Conservation (phyloP, 768 basidiomycete species). For the Panaeolus papilionaceus region DNA sequence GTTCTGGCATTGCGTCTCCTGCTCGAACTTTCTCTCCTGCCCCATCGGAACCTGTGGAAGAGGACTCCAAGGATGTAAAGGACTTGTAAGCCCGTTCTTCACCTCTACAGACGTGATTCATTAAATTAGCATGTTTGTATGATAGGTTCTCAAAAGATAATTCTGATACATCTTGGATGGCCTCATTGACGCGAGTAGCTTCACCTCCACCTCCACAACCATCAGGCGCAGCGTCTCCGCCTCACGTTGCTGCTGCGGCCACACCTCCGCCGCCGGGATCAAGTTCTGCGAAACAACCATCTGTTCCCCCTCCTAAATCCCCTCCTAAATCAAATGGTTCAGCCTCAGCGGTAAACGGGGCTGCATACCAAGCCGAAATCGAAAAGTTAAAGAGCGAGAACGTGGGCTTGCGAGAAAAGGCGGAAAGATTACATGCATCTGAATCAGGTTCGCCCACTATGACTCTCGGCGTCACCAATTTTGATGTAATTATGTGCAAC, state of each 20-base stretch:
- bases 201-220: slow-evolving; percentile 40
- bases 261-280: slow-evolving; percentile 26
- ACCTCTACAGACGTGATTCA: slow-evolving; percentile 8
- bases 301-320: slow-evolving; percentile 23
- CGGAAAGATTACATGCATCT: slow-evolving; percentile 29
- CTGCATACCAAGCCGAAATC: neutral
- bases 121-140: slow-evolving; percentile 27
- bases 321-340: slow-evolving; percentile 27
- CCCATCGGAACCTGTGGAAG: slow-evolving; percentile 48
- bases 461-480: neutral
- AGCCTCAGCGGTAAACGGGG: slow-evolving; percentile 23
- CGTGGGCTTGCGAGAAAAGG: slow-evolving; percentile 26
- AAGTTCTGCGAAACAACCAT: slow-evolving; percentile 26
- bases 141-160: slow-evolving; percentile 50
- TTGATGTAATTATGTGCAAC: slow-evolving; percentile 17
- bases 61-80: slow-evolving; percentile 57
- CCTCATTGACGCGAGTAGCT: slow-evolving; percentile 56
- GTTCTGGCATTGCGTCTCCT: slow-evolving; percentile 43
- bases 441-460: slow-evolving; percentile 32
- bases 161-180: slow-evolving; percentile 63
- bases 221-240: slow-evolving; percentile 25
- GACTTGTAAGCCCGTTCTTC: slow-evolving; percentile 61
- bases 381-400: slow-evolving; percentile 16
- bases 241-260: slow-evolving; percentile 28
- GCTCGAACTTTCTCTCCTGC: slow-evolving; percentile 58